A percentile compares a stretch with the other conserved stretches of the same genome.
These are phyloP conservation scores for Leptographium wingfieldii DNA, from an alignment of 2,329 filamentous ascomycete genomes.

Conservation along the genomic window DNA sequence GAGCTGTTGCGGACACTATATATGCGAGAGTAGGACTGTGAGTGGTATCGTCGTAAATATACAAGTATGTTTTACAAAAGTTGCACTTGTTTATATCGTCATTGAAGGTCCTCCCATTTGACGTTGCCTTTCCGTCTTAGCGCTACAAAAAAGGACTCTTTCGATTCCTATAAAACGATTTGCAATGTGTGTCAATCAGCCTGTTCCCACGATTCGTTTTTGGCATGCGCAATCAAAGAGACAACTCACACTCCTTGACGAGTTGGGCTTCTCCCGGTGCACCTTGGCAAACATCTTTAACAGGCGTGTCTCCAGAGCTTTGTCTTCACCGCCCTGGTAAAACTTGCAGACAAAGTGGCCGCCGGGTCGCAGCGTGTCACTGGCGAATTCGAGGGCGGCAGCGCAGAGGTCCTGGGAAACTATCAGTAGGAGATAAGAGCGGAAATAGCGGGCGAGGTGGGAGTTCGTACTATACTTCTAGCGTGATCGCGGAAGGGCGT, in stretches of 20 bases:
- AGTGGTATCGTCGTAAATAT: background rate
- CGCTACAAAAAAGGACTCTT: constrained; percentile 77
- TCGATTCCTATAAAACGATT: constrained; percentile 49
- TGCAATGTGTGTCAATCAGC: background rate
- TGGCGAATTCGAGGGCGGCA: constrained; percentile 74
- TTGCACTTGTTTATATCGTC: background rate
- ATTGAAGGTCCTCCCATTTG: constrained; percentile 12
- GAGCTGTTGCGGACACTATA: background rate
- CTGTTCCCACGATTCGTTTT: background rate
- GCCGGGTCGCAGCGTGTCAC: constrained; percentile 66
- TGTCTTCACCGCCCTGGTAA: constrained; percentile 84
- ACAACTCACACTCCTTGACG: constrained; percentile 66
- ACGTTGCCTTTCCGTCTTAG: constrained; percentile 49
- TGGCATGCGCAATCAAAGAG: background rate
- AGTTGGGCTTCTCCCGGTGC: constrained; percentile 78
- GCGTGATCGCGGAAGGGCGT: constrained; percentile 76
- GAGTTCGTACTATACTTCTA: constrained; percentile 71
- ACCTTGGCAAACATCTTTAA: constrained; percentile 70
- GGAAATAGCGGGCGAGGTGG: background rate
- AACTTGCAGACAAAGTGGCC: constrained; percentile 97
- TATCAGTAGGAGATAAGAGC: background rate
- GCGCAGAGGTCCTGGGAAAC: constrained; percentile 66
- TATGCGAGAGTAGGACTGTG: background rate
- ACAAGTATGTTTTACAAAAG: background rate
- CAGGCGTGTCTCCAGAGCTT: constrained; percentile 59